Conservation (phyloP, 177 flowering plant species). For the Telopea speciosissima region DNA sequence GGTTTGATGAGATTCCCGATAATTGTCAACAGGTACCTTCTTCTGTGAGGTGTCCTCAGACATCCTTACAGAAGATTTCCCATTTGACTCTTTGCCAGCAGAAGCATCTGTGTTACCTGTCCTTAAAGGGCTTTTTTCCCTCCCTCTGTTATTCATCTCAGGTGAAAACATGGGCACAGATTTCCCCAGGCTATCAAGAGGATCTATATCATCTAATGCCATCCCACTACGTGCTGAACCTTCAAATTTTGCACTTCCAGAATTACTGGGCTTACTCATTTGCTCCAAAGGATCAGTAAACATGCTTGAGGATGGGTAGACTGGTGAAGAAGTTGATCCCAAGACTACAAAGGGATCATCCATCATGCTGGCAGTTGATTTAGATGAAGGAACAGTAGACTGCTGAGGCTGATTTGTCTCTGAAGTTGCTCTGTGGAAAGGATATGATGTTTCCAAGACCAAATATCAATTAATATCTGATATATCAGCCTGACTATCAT, state of each 20-base stretch:
- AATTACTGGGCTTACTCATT: constrained; percentile 35
- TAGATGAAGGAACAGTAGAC: constrained; percentile 26
- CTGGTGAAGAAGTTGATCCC: constrained; percentile 35
- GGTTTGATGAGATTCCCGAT: constrained; percentile 38
- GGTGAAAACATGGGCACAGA: constrained; percentile 39
- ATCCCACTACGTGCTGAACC: constrained; percentile 32
- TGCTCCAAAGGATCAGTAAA: constrained; percentile 56
- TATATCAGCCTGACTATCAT: background rate
- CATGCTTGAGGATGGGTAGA: constrained; percentile 32
- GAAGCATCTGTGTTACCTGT: constrained; percentile 20
- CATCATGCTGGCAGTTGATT: constrained; percentile 28
- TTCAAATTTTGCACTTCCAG: constrained; percentile 35
- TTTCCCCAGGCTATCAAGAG: constrained; percentile 48
- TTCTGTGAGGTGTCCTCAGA: constrained; percentile 32
- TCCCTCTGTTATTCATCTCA: constrained; percentile 28
- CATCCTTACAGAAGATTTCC: constrained; percentile 28
- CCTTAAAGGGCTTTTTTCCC: constrained; percentile 40
- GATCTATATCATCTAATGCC: constrained; percentile 52
- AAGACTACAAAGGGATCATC: constrained; percentile 68
- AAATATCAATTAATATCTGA: background rate
- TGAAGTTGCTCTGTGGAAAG: constrained; percentile 38
- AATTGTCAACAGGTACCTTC: constrained; percentile 35
- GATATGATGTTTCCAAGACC: background rate
- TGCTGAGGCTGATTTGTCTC: constrained; percentile 29
- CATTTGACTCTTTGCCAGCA: constrained; percentile 28